phyloP scores from a whole-genome alignment of 495 filamentous ascomycete genomes.

The Xylaria nigripes region DNA sequence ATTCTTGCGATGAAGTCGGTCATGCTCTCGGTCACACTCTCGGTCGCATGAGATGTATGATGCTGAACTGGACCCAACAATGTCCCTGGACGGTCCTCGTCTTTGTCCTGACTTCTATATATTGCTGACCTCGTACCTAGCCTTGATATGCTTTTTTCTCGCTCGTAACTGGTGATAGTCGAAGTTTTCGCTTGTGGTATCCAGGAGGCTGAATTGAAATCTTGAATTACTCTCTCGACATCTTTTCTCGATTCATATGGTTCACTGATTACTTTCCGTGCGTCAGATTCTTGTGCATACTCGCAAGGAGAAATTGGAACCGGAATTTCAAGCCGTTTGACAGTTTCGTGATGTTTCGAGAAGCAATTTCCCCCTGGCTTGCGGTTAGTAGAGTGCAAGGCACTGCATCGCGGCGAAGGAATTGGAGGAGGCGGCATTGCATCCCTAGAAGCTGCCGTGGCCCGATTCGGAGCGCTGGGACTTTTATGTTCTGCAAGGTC shows the following conservation, averaged over 20 bases:
- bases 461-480: neutral
- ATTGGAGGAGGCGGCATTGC: conserved; percentile 25
- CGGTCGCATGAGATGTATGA: conserved; percentile 3
- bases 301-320: neutral
- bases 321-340: neutral
- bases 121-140: conserved; percentile 15
- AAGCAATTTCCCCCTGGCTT: neutral
- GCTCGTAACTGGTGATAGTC: neutral
- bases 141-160: conserved; percentile 5
- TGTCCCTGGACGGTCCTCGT: neutral
- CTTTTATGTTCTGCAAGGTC: neutral
- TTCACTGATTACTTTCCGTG: neutral
- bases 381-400: neutral
- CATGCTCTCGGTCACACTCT: conserved; percentile 27
- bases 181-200: conserved; percentile 15
- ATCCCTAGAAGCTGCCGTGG: conserved; percentile 15
- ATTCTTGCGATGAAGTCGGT: conserved; percentile 34
- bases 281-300: neutral
- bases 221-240: conserved; percentile 2
- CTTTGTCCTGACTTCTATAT: conserved; percentile 11
- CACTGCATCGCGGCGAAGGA: conserved; percentile 1
- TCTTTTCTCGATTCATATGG: neutral
- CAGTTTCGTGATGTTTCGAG: neutral
- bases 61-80: neutral
- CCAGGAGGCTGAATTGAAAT: conserved; percentile 14